Base-by-base conservation (phyloP, 495 filamentous ascomycete species). In the Aspergillus cavernicola region DNA sequence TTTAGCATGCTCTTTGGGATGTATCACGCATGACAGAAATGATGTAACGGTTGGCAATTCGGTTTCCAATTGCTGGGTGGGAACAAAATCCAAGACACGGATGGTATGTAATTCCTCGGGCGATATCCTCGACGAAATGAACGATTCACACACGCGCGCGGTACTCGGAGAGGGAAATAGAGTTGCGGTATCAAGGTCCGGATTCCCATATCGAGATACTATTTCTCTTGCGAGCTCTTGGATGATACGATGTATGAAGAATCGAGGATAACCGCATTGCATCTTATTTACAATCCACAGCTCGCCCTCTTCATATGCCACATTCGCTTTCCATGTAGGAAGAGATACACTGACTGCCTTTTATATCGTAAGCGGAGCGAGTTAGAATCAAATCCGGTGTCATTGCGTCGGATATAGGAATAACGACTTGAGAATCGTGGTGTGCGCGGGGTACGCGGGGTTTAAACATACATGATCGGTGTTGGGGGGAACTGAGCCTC, bases 341-440 rank as follows among this genome's bases (percentile, higher is more conserved):
- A 98, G 77, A 3, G 95, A 97, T 18, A 96, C 90, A 66, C 92
- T 97, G 54, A 97, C 89, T 41, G 93, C 95, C 92, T 97, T n/a
- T 36, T 47, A 20, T 43, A 57, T 13, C 49, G 47, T 60, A 15
- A 62, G 37, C 38, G 11, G 50, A 18, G 47, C 19, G 22, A 35
- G 16, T 20, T 16, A 32, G 23, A 18, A n/a, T 20, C 31, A 20
- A 41, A 10, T 40, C 32, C 22, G 13, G 20, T 16, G 29, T 38
- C 31, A 3, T 32, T 15, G 6, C 6, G 1, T 38, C 22, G 3
- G 7, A 11, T 33, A 20, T 2, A 33, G 32, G 9, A 15, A 15
- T 18, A 24, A 43, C 4, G 15, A 39, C 22, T 22, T 43, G 28
- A 6, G 8, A 15, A 52, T 13, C 9, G 19, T n/a, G 39, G 13